Conservation (phyloP, 2,329 filamentous ascomycete species). For the Penicillium sp. region DNA sequence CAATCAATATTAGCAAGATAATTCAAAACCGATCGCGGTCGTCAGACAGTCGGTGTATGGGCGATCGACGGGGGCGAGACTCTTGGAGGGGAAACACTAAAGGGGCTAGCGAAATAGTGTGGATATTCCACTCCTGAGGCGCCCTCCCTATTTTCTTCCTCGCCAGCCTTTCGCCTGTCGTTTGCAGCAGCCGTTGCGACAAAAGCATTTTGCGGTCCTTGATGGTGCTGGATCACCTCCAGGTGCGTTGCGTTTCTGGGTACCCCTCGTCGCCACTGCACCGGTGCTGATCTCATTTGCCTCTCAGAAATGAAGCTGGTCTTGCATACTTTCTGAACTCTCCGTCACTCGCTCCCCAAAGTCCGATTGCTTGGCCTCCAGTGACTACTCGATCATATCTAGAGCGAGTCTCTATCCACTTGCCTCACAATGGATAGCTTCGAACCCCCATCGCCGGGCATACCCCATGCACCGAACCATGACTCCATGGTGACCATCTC, state of each 20-base stretch:
- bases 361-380: slow-evolving; percentile 5
- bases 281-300: not conserved
- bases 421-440: slow-evolving; percentile 27
- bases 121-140: slow-evolving; percentile 17
- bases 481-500: slow-evolving; percentile 80
- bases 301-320: slow-evolving; percentile 20
- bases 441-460: slow-evolving; percentile 24
- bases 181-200: not conserved
- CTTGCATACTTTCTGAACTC: slow-evolving; percentile 13
- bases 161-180: slow-evolving; percentile 9
- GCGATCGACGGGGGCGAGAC: slow-evolving; percentile 32
- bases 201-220: not conserved
- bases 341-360: not conserved
- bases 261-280: not conserved
- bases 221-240: slow-evolving; percentile 23
- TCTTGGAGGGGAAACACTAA: slow-evolving; percentile 15
- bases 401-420: not conserved
- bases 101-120: slow-evolving; percentile 24
- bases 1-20: not conserved
- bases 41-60: slow-evolving; percentile 30
- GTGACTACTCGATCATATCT: not conserved
- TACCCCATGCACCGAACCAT: slow-evolving; percentile 33
- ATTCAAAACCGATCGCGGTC: slow-evolving; percentile 11
- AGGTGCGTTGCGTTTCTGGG: slow-evolving; percentile 6
- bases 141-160: slow-evolving; percentile 23